phyloP scores from a whole-genome alignment of 495 filamentous ascomycete species.

The Xylaria flabelliformis region DNA sequence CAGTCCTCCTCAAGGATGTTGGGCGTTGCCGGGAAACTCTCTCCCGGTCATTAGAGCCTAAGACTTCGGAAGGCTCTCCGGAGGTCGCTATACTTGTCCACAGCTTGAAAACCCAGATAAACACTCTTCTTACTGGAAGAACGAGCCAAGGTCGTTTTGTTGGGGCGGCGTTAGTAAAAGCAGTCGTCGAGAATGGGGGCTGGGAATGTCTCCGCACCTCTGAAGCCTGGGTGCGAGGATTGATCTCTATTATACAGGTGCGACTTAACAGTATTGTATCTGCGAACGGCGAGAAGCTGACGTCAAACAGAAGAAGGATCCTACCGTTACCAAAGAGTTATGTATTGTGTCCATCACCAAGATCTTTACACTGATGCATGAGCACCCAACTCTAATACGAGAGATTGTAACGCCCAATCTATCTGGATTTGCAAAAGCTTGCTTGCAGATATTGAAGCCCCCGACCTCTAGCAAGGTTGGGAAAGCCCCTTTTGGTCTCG shows the following conservation, averaged over 20 bases:
- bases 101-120: constrained; percentile 78
- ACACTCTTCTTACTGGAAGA: constrained; percentile 74
- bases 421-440: constrained; percentile 72
- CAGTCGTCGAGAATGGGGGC: constrained; percentile 78
- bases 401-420: constrained; percentile 88
- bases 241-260: constrained; percentile 75
- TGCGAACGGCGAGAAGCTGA: constrained; percentile 22
- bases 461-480: constrained; percentile 48
- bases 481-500: constrained; percentile 49
- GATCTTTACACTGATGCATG: constrained; percentile 81
- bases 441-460: constrained; percentile 68
- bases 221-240: constrained; percentile 72
- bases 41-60: constrained; percentile 55
- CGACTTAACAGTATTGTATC: constrained; percentile 31
- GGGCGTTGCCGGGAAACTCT: constrained; percentile 65
- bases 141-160: constrained; percentile 75
- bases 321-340: constrained; percentile 72
- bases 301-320: constrained; percentile 70
- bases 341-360: constrained; percentile 76
- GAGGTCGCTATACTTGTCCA: constrained; percentile 72
- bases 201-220: constrained; percentile 75
- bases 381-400: constrained; percentile 79
- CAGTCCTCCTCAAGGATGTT: constrained; percentile 66
- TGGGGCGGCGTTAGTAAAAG: constrained; percentile 77
- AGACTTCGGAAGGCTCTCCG: constrained; percentile 60